phyloP scores from a whole-genome alignment of 2,329 filamentous ascomycete species.

The Curvularia eragrostidis region DNA sequence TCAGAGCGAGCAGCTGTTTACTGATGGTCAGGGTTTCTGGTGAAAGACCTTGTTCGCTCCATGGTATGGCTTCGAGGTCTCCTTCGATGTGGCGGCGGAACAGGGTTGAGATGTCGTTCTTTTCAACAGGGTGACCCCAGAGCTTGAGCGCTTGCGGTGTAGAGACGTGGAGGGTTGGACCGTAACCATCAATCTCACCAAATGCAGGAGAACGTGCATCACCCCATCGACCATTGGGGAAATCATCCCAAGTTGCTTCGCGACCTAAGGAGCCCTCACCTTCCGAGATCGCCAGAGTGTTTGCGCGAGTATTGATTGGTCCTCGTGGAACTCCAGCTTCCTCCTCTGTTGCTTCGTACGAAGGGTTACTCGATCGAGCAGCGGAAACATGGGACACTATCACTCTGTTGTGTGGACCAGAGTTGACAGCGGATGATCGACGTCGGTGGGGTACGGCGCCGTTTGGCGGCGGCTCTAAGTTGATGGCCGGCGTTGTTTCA shows the following conservation, averaged over 20 bases:
- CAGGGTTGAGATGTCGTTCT: conserved; percentile 75
- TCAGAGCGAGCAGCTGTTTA: conserved; percentile 75
- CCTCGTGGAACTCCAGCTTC: conserved; percentile 79
- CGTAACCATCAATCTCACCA: conserved; percentile 97
- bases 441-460: conserved; percentile 53
- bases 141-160: conserved; percentile 81
- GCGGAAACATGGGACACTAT: conserved; percentile 73
- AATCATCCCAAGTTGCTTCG: conserved; percentile 98
- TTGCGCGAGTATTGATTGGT: conserved; percentile 76
- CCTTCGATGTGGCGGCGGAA: conserved; percentile 85
- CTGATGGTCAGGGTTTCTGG: conserved; percentile 85
- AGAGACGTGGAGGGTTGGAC: conserved; percentile 91
- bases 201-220: conserved; percentile 87
- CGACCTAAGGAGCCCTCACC: conserved; percentile 87
- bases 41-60: conserved; percentile 88
- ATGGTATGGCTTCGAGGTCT: conserved; percentile 81
- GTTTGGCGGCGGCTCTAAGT: conserved; percentile 39
- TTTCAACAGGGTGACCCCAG: conserved; percentile 79
- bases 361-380: conserved; percentile 58
- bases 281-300: conserved; percentile 91
- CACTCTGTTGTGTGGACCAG: conserved; percentile 84
- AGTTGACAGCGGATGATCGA: conserved; percentile 79
- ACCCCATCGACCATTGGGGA: conserved; percentile 94
- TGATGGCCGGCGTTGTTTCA: conserved; percentile 53
- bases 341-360: conserved; percentile 71